Conservation (phyloP, 768 basidiomycete species). For the Leccinum barrowsii region DNA sequence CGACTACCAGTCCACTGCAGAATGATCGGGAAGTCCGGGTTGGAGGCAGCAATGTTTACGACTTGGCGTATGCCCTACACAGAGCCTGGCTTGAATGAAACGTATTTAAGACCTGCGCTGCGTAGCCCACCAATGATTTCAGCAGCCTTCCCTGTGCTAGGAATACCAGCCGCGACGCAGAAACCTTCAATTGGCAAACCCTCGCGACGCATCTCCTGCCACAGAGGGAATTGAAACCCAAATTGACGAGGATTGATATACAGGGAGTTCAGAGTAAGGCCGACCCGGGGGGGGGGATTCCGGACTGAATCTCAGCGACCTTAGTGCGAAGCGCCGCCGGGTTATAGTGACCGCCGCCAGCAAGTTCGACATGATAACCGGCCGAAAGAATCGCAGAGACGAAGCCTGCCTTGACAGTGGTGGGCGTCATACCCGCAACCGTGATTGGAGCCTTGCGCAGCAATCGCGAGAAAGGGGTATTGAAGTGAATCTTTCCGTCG, state of each 20-base stretch:
- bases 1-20: slow-evolving; percentile 99
- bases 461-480: slow-evolving; percentile 82
- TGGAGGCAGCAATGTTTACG: slow-evolving; percentile 88
- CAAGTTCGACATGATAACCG: slow-evolving; percentile 95
- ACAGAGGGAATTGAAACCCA: slow-evolving; percentile 93
- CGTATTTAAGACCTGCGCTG: slow-evolving; percentile 86
- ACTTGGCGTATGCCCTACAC: slow-evolving; percentile 98
- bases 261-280: slow-evolving; percentile 89
- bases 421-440: slow-evolving; percentile 99
- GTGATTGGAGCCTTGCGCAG: slow-evolving; percentile 97
- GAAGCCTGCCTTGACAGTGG: slow-evolving; percentile 93
- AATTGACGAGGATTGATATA: slow-evolving; percentile 99
- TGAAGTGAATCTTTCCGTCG: slow-evolving; percentile 65
- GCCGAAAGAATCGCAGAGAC: slow-evolving; percentile 90
- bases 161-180: slow-evolving; percentile 97
- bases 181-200: slow-evolving; percentile 98
- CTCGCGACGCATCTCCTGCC: slow-evolving; percentile 96
- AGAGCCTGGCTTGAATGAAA: slow-evolving; percentile 97
- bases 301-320: slow-evolving; percentile 83
- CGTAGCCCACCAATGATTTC: slow-evolving; percentile 89
- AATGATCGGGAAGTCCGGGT: slow-evolving; percentile 96
- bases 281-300: slow-evolving; percentile 73
- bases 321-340: slow-evolving; percentile 83
- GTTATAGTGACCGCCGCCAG: slow-evolving; percentile 97
- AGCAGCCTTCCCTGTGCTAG: slow-evolving; percentile 92